phyloP scores from a whole-genome alignment of 192 early-diverging fungal genomes.

The Phycomyces nitens region DNA sequence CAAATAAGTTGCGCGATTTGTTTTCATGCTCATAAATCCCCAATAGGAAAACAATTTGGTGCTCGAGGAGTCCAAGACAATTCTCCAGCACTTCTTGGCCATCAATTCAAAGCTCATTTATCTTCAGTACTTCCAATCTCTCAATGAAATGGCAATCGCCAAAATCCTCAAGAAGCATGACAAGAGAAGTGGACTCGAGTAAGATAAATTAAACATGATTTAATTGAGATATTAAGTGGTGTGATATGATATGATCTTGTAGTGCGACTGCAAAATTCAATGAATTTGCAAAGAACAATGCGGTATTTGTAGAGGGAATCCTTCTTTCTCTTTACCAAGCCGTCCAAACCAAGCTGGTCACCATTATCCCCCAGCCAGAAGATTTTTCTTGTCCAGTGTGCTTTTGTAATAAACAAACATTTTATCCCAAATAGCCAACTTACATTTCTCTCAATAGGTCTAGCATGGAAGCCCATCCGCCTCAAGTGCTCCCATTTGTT shows the following conservation, averaged over 20 bases:
- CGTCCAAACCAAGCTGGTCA: conserved; percentile 59
- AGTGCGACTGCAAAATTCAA: conserved; percentile 52
- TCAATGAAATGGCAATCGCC: conserved; percentile 74
- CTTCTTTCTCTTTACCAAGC: conserved; percentile 57
- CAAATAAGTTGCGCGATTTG: no score
- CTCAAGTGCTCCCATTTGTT: conserved; percentile 73
- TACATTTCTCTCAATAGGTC: conserved; percentile 28
- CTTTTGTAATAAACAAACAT: conserved; percentile 40
- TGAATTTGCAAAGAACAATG: conserved; percentile 44
- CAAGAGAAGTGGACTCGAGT: conserved; percentile 70
- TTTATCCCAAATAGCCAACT: neutral
- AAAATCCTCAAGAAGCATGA: conserved; percentile 93
- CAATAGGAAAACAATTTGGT: conserved; percentile 15
- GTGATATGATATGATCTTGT: conserved; percentile 2
- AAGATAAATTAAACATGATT: conserved; percentile 19
- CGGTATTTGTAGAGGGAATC: conserved; percentile 51
- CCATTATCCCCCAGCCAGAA: conserved; percentile 76
- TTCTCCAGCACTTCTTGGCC: conserved; percentile 51
- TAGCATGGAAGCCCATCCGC: conserved; percentile 77
- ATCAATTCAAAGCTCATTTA: conserved; percentile 68
- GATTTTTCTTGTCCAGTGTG: conserved; percentile 84
- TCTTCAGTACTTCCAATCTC: conserved; percentile 67
- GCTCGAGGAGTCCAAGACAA: conserved; percentile 24
- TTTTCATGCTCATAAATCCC: no score
- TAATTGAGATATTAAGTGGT: neutral